Evolutionary conservation across 192 early-diverging fungal species (phyloP), one percentile per base, ranked within the genome.

Genomic region (Linnemannia exigua): DNA sequence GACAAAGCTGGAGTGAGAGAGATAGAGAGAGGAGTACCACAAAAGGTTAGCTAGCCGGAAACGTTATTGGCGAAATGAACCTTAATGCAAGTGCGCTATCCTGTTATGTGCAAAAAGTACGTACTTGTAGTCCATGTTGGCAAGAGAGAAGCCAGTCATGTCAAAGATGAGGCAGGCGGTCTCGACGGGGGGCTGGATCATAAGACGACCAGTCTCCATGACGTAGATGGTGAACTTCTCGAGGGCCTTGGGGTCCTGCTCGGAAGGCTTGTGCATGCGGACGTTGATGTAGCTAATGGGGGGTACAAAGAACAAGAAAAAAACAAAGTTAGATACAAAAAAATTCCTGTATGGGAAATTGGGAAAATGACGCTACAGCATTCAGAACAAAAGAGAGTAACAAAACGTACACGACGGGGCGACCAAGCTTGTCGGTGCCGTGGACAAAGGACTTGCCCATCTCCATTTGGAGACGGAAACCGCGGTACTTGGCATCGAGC

Each of bases 201-300:
- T 80, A 80, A 89, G 75, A 31, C 94, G 91, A 81, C 89, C 82
- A 44, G 92, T 91, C 78, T 95, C 94, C 94, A 95, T 93, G 73
- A 92, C 89, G 81, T 91, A 94, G 74, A 95, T 89, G 48, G 93
- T 88, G 70, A 92, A 91, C 51, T 90, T 87, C 76, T 94, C 91
- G 44, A 94, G 83, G 70, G 91, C 87, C 78, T 92, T 91, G n/a
- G 89, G 84, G 72, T 87, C 83, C 83, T 95, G 93, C 2, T 87
- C 84, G 33, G 87, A 82, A 47, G 90, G 90, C n/a, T 87, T 76
- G 75, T 91, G 90, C 75, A 77, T 69, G 15, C 79, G 67, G 28
- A 88, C 89, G 54, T 91, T 91, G 47, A 91, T 75, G 48, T 83
- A 91, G 41, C 89, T 90, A 74, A n/a, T 61, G 0, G 1, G 9